Percentiles rank a stretch among this genome's conserved stretches.
Conservation (phyloP, 2,329 filamentous ascomycete genomes). For the Neonectria neomacrospora region DNA sequence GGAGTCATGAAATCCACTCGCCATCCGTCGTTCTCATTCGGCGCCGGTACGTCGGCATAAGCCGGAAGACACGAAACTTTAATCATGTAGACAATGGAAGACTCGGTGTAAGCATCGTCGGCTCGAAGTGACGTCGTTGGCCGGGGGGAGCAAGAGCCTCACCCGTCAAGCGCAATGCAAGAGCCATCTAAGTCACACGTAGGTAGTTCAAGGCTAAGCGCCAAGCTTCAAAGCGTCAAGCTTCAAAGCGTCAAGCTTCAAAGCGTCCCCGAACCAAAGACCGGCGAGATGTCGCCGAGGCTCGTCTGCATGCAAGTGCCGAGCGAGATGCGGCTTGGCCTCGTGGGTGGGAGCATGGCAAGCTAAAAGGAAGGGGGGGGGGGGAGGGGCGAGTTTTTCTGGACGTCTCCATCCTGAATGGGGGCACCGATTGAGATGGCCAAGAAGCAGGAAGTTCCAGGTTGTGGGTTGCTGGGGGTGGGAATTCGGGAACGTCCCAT, state of each 20-base stretch:
- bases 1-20: conserved; percentile 24
- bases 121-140: conserved; percentile 34
- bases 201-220: neutral
- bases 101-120: conserved; percentile 7
- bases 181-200: neutral
- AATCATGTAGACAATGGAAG: conserved; percentile 21
- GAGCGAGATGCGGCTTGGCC: conserved; percentile 11
- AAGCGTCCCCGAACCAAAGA: neutral
- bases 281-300: conserved; percentile 20
- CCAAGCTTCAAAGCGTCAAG: neutral
- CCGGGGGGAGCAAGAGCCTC: conserved; percentile 7
- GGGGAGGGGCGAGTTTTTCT: neutral
- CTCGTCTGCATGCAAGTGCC: conserved; percentile 19
- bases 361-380: no score
- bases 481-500: neutral
- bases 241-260: no score
- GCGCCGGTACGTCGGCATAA: conserved; percentile 24
- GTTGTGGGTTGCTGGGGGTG: conserved; percentile 3
- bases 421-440: conserved; percentile 5
- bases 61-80: conserved; percentile 24
- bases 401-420: neutral
- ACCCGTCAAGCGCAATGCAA: neutral
- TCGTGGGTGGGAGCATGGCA: conserved; percentile 1
- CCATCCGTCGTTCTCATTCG: conserved; percentile 2
- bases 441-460: neutral